Conservation (phyloP, 1,284 basidiomycete species). For the Boletus calvinii region DNA sequence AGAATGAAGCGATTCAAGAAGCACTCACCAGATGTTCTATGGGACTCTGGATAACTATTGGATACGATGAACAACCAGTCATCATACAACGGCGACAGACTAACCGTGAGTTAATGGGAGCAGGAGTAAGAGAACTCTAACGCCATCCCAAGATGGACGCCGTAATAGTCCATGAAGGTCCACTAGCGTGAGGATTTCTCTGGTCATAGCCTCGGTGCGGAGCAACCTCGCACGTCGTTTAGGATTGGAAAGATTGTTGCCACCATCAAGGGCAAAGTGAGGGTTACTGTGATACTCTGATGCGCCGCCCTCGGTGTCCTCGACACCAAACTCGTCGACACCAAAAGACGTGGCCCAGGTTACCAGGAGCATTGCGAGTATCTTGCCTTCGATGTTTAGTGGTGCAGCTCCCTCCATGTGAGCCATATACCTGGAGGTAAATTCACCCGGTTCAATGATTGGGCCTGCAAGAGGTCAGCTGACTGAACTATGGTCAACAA, state of each 20-base stretch:
- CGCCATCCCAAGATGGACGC: conserved; percentile 84
- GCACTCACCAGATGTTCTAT: conserved; percentile 50
- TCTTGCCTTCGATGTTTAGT: conserved; percentile 57
- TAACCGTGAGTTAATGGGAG: conserved; percentile 80
- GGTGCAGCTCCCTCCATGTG: conserved; percentile 57
- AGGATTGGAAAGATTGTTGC: conserved; percentile 22
- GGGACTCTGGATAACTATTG: conserved; percentile 45
- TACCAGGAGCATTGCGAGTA: conserved; percentile 70
- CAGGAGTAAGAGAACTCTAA: conserved; percentile 72
- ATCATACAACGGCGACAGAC: conserved; percentile 8
- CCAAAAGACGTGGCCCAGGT: conserved; percentile 88
- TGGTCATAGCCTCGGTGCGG: conserved; percentile 56
- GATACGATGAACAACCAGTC: conserved; percentile 12
- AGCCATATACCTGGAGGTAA: conserved; percentile 64
- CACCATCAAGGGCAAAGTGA: conserved; percentile 15
- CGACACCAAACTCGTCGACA: conserved; percentile 69
- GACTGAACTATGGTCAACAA: conserved; percentile 4
- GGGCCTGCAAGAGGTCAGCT: conserved; percentile 47
- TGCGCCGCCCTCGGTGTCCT: conserved; percentile 19
- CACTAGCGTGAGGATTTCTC: conserved; percentile 73
- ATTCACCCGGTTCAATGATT: conserved; percentile 72
- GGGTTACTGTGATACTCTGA: conserved; percentile 21
- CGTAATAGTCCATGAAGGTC: conserved; percentile 77
- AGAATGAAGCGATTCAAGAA: background rate
- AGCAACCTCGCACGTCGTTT: conserved; percentile 18